Base-by-base conservation (phyloP, 371 early-diverging fungal genomes). In the Lichtheimia hyalospora region DNA sequence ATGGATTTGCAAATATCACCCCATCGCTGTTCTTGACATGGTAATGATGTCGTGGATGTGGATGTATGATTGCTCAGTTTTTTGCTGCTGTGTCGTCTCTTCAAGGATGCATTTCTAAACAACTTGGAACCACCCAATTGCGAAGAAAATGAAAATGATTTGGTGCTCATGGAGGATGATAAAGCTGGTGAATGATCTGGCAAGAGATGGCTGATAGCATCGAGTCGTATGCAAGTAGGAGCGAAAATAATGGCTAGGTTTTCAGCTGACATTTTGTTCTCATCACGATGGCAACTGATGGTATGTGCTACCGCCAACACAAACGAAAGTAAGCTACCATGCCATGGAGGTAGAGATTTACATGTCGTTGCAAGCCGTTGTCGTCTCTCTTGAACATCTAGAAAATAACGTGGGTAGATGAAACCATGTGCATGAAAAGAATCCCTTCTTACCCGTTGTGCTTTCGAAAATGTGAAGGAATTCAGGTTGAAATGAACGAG, bases 401-500 rank as follows among this genome's bases (percentile, higher is more conserved):
- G 8, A 6, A 18, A 12, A 41, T 27, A 54, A 20, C 14, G 34
- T 28, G 5, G 27, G 34, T 34, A 10, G 34, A 34, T 34, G 10
- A 34, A 34, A 34, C 10, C 34, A 4, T 34, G 34, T 8, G 20
- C 12, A 21, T 34, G 8, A 16, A 39, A n/a, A 34, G 21, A 6
- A 20, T 28, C 41, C 48, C 18, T 41, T 23, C 40, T 24, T 39
- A 14, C 53, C 42, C 46, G 39, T 10, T 24, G 46, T 53, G 15
- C 61, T 50, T 40, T 58, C 75, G 58, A 74, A 73, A 2, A 75
- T 70, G 14, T 69, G 55, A n/a, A 84, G 55, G 28, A 86, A 81
- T 41, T 65, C 50, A 27, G 70, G 66, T 57, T 84, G 83, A 53
- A 56, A 75, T 14, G 71, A 57, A 39, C 66, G 61, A 3, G 84